phyloP scores from a whole-genome alignment of 495 filamentous ascomycete species.

The Delitschia confertaspora region DNA sequence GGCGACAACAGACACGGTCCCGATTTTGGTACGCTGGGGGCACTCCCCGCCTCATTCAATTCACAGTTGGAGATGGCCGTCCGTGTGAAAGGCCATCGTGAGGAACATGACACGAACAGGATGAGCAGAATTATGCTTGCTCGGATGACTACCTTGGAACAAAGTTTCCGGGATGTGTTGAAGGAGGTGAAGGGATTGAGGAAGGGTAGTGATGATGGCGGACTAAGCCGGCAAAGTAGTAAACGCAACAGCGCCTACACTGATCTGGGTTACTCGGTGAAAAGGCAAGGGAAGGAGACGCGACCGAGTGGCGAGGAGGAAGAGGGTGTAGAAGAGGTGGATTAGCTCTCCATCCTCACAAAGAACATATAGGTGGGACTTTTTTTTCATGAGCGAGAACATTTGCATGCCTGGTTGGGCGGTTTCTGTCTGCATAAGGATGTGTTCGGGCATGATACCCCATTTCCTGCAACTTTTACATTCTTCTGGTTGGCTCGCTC shows the following conservation, averaged over 20 bases:
- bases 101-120: constrained; percentile 53
- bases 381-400: too few species aligned
- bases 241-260: too few species aligned
- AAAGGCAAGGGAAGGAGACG: too few species aligned
- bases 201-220: constrained; percentile 27
- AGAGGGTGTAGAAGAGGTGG: constrained; percentile 25
- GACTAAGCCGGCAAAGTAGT: constrained; percentile 18
- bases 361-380: too few species aligned
- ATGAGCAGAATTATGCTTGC: constrained; percentile 81
- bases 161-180: constrained; percentile 72
- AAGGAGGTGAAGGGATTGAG: constrained; percentile 68
- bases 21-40: constrained; percentile 42
- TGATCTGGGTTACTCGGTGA: too few species aligned
- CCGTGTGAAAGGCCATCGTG: constrained; percentile 34
- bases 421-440: too few species aligned
- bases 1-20: constrained; percentile 46
- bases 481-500: too few species aligned
- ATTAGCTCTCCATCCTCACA: too few species aligned
- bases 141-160: constrained; percentile 83
- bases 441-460: too few species aligned
- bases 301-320: constrained; percentile 21
- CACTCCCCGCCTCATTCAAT: constrained; percentile 63
- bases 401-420: too few species aligned
- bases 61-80: constrained; percentile 63
- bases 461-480: too few species aligned